Evolutionary conservation across 306 rosid species (phyloP).

Genomic region (Lathyrus tuberosus): DNA sequence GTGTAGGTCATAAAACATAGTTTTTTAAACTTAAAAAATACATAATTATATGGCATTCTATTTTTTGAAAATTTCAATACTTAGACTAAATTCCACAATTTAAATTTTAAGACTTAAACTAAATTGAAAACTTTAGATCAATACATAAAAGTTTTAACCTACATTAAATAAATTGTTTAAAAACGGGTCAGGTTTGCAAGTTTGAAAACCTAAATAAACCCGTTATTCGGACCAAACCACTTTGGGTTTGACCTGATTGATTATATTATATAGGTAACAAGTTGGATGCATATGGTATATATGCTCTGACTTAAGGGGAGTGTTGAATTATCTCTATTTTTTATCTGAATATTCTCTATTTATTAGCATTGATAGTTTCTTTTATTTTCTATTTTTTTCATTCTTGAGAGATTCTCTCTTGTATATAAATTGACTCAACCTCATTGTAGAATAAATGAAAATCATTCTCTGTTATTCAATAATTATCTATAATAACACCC

Average conservation of each 20-base stretch:
- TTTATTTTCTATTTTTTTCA: too few relatives aligned
- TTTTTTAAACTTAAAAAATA: background rate
- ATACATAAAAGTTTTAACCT: background rate
- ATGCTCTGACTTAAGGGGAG: too few relatives aligned
- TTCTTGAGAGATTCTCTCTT: too few relatives aligned
- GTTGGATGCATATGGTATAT: too few relatives aligned
- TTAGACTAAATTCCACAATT: too few relatives aligned
- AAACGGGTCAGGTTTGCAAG: background rate
- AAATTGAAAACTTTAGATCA: too few relatives aligned
- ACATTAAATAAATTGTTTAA: background rate
- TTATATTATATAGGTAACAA: too few relatives aligned
- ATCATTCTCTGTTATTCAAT: too few relatives aligned
- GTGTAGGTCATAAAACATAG: background rate
- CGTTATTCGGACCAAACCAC: background rate
- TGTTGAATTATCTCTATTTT: too few relatives aligned
- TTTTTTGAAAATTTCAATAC: background rate
- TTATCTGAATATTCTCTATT: background rate
- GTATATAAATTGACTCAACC: too few relatives aligned
- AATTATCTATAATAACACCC: conserved; percentile 3
- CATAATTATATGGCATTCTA: background rate
- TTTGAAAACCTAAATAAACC: background rate
- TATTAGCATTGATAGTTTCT: background rate
- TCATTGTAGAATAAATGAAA: too few relatives aligned
- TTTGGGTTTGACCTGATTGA: background rate
- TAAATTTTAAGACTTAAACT: too few relatives aligned